These are phyloP conservation scores for Paxillus rubicundulus DNA, from an alignment of 768 basidiomycete genomes.

Conservation along the genomic window DNA sequence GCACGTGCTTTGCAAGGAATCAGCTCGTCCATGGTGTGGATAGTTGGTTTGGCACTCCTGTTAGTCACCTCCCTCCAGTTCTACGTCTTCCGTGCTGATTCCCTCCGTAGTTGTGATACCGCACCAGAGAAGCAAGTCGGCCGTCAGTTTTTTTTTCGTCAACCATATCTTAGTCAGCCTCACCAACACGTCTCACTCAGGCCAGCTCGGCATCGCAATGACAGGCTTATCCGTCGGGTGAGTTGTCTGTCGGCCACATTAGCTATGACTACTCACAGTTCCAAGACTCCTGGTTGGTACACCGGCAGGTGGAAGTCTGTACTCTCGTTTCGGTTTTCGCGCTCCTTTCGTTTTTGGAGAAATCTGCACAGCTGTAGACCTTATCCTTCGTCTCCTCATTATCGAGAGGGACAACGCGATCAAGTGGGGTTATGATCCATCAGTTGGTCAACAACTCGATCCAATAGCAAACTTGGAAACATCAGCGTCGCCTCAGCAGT, in stretches of 20 bases:
- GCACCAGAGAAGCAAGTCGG: conserved; percentile 48
- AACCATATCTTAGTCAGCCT: neutral
- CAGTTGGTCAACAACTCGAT: conserved; percentile 13
- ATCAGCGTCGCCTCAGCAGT: neutral
- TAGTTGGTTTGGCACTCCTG: conserved; percentile 60
- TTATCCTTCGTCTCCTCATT: conserved; percentile 52
- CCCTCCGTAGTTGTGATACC: conserved; percentile 49
- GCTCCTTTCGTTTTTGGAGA: conserved; percentile 59
- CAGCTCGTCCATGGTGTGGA: conserved; percentile 61
- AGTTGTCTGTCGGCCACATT: neutral
- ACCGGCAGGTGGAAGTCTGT: conserved; percentile 56
- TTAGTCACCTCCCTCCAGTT: conserved; percentile 21
- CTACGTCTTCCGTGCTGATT: conserved; percentile 8
- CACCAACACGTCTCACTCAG: conserved; percentile 26
- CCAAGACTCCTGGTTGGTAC: conserved; percentile 52
- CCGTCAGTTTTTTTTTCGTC: conserved; percentile 35
- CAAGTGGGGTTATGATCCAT: conserved; percentile 46
- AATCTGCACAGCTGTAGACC: conserved; percentile 45
- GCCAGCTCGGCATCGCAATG: conserved; percentile 62
- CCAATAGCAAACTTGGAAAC: conserved; percentile 7
- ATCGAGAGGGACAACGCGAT: conserved; percentile 55
- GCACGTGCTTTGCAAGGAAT: conserved; percentile 61
- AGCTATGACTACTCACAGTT: neutral
- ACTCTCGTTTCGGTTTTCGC: conserved; percentile 53
- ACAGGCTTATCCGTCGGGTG: conserved; percentile 56